These are phyloP conservation scores for Sclerotinia glacialis DNA, from an alignment of 2,329 filamentous ascomycete genomes.

Conservation along the genomic window DNA sequence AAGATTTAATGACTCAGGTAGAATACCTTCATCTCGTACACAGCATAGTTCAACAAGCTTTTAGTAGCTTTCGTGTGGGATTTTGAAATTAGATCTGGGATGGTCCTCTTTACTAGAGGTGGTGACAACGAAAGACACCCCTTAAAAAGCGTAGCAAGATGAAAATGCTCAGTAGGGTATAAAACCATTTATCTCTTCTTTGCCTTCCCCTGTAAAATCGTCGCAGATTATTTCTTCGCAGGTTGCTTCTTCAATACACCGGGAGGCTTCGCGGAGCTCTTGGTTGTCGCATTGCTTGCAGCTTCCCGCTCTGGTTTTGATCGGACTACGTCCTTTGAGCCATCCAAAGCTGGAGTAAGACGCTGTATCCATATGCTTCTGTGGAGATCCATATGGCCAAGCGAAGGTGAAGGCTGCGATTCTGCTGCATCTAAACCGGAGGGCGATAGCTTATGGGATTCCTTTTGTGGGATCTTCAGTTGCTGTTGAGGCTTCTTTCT, in stretches of 20 bases:
- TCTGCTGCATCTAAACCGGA: constrained; percentile 24
- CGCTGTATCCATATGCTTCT: constrained; percentile 29
- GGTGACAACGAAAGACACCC: no score
- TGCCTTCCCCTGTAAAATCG: constrained; percentile 19
- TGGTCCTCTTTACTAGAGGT: no score
- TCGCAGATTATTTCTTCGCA: constrained; percentile 21
- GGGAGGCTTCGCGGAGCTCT: constrained; percentile 28
- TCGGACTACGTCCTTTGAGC: constrained; percentile 26
- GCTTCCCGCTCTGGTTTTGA: constrained; percentile 27
- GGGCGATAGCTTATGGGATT: constrained; percentile 21
- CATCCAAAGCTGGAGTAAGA: constrained; percentile 24
- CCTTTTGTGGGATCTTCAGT: constrained; percentile 24
- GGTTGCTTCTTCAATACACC: constrained; percentile 27
- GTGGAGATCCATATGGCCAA: constrained; percentile 23
- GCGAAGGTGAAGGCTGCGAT: constrained; percentile 21
- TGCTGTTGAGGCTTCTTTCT: constrained; percentile 23
- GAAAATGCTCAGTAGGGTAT: constrained; percentile 10
- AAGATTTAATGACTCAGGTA: no score
- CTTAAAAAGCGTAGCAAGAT: no score
- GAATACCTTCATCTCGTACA: no score
- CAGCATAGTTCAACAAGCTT: no score
- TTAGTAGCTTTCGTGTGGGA: no score
- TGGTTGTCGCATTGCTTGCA: constrained; percentile 26
- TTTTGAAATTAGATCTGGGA: no score
- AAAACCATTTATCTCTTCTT: constrained; percentile 21